Base-by-base conservation (phyloP, 169 alveolate genomes). In the Besnoitia besnoiti region DNA sequence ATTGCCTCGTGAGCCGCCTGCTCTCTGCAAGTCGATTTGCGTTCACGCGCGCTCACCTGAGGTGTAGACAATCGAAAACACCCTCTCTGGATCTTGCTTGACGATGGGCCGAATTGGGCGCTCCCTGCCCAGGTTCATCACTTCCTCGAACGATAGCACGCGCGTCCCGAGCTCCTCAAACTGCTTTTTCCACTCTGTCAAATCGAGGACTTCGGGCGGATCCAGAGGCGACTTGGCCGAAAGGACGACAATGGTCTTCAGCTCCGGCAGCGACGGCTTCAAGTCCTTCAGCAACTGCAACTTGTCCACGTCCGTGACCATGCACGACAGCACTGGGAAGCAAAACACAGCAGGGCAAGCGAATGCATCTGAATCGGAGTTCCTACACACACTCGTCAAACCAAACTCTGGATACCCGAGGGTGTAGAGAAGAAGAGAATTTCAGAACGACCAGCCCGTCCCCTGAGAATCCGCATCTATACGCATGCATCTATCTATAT, bases 281-380 rank as follows among this genome's bases (percentile, higher is more conserved):
- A 77, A 44, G 10, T 39, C 61, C 59, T 3, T 37, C 40, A 77
- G 87, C 7, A 77, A 30, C 61, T 19, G 40, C 49, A 77, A 30
- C 55, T 77, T 77, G 59, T 37, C 87, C 16, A 40, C 49, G 59
- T 77, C 87, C n/a, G 87, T 77, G 37, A 77, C 87, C 14, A 77
- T 42, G 87, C 87, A 77, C 37, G 87, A 77, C 24, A 77, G 59
- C 40, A 14, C 87, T 77, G 87, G 39, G 40, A 42, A 37, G 50
- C 21, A 51, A 19, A 3, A 33, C n/a, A 12, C 82, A 73, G n/a
- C 14, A 7, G 12, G 27, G 82, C 44, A 10, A 16, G 24, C 46
- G 47, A 19, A 62, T 7, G n/a, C n/a, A n/a, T n/a, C n/a, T n/a
- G n/a, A n/a, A n/a, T n/a, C n/a, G n/a, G n/a, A n/a, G n/a, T n/a